Base-by-base conservation (phyloP, 106 monocot species). In the Phalaenopsis aphrodite region DNA sequence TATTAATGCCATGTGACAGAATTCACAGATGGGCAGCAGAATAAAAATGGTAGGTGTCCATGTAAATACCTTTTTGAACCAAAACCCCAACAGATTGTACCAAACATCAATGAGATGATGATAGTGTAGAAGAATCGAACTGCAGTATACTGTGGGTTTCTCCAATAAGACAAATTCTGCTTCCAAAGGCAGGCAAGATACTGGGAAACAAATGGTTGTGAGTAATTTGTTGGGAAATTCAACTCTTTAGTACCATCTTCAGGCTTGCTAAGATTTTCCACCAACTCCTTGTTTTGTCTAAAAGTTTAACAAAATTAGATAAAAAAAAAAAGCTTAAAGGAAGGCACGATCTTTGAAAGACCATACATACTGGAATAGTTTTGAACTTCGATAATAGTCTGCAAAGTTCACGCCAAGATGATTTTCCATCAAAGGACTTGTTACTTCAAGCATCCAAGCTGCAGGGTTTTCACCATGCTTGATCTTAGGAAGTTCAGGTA, bases 361-460 rank as follows among this genome's bases (percentile, higher is more conserved):
- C 42, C 15, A 72, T 2, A 79, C 85, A 79, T 92, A 99, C 99
- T 79, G 84, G 81, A 88, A 99, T 87, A 99, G 78, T 69, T 86
- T 95, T 48, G 99, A 99, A 55, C 55, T 82, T 15, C 86, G 76
- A 80, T 95, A 99, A 75, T 90, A 86, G 46, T 99, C 99, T 8
- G 99, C 95, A 84, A 95, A 95, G 78, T 99, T 95, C 55, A 99
- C 61, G 16, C 89, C 87, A 78, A 99, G 88, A 75, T 45, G 82
- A 75, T 56, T 76, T 85, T 99, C 99, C 88, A 93, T 85, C 8
- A 78, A 47, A 82, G 93, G 80, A 80, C 84, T 88, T 65, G 99
- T 99, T 72, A 90, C 95, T 78, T 99, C 99, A 78, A 99, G 93
- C 95, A 99, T 99, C 99, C 99, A 99, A 86, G 95, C 92, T 79